phyloP scores from a whole-genome alignment of 169 alveolate species.

The Plasmodium fragile region DNA sequence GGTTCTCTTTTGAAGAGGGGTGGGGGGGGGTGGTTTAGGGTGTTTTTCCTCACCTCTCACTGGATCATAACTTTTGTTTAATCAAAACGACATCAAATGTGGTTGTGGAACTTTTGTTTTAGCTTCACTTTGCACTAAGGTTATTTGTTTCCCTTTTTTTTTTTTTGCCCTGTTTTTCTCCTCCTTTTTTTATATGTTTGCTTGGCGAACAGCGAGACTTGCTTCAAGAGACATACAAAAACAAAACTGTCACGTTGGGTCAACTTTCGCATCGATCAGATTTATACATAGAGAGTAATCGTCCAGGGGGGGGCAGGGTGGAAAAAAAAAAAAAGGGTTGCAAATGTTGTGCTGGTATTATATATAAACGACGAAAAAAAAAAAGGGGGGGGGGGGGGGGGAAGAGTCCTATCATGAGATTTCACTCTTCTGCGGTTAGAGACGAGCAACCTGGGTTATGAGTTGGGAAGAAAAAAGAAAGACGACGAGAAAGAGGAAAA shows the following conservation, averaged over 20 bases:
- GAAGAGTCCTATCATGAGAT: neutral
- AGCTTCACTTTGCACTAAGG: neutral
- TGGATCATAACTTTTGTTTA: neutral
- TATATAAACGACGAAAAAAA: too few species aligned
- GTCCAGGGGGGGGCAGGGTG: neutral
- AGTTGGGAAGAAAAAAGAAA: neutral
- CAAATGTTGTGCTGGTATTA: too few species aligned
- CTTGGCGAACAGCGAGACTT: neutral
- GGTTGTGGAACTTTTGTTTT: neutral
- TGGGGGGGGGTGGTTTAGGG: too few species aligned
- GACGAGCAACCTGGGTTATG: neutral
- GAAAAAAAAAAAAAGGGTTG: neutral
- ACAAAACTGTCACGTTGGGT: neutral
- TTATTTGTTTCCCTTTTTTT: neutral
- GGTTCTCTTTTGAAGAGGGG: too few species aligned
- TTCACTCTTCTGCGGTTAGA: neutral
- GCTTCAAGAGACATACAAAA: neutral
- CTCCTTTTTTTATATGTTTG: neutral
- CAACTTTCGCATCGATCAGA: neutral
- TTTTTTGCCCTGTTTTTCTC: neutral
- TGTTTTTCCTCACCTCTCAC: neutral
- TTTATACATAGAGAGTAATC: neutral
- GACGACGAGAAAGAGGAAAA: neutral
- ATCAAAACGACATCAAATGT: neutral
- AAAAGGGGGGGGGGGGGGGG: neutral